Percentiles rank a stretch among this genome's conserved stretches.
phyloP scores from a whole-genome alignment of 495 filamentous ascomycete genomes.

The Chaetomium fimeti region DNA sequence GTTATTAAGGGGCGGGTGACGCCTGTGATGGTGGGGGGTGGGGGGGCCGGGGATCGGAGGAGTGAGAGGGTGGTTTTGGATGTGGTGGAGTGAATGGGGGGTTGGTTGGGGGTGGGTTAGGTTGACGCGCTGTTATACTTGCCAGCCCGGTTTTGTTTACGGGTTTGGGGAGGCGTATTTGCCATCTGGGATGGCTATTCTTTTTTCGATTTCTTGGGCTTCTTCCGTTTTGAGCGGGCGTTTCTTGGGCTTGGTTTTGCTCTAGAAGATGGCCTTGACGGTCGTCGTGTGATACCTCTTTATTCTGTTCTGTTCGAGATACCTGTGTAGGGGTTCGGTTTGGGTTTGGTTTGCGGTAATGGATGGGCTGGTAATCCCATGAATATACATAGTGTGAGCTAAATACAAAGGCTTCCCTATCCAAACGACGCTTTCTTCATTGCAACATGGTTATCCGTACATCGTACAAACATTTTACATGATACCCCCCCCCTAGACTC shows the following conservation, averaged over 20 bases:
- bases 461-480: background rate
- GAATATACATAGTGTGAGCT: background rate
- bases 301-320: slow-evolving; percentile 12
- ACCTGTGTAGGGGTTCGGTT: slow-evolving; percentile 6
- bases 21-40: slow-evolving; percentile 9
- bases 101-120: background rate
- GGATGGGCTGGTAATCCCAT: background rate
- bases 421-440: background rate
- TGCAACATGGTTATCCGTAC: background rate
- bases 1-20: slow-evolving; percentile 8
- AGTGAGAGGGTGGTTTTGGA: slow-evolving; percentile 53
- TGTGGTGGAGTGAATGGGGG: slow-evolving; percentile 19
- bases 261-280: slow-evolving; percentile 12
- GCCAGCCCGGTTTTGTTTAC: background rate
- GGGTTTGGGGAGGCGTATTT: background rate
- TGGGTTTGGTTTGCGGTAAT: background rate
- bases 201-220: background rate
- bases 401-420: background rate
- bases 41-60: slow-evolving; percentile 30
- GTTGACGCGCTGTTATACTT: background rate
- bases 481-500: background rate
- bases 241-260: background rate
- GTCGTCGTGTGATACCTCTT: slow-evolving; percentile 16
- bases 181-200: background rate
- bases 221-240: slow-evolving; percentile 1